Evolutionary conservation across 2,329 filamentous ascomycete species (phyloP), one percentile per base, ranked within the genome.

Genomic region (Colletotrichum orbiculare): DNA sequence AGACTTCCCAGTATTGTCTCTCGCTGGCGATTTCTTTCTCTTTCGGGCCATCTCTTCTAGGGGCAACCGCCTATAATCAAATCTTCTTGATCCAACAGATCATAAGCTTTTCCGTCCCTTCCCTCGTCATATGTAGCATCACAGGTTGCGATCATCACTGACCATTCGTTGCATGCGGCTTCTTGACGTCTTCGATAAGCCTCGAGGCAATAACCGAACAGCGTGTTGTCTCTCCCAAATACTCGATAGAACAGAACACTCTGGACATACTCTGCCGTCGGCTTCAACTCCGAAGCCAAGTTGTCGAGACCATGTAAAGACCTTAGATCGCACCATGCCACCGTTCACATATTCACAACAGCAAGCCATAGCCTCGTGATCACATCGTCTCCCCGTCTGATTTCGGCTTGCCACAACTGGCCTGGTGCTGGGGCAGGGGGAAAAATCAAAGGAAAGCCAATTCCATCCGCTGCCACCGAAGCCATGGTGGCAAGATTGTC

Each of bases 281-380:
- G 25, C 25, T 25, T 25, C 25, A 25, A 41, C 10, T 45, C 41
- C 39, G 41, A 38, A 25, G 34, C 39, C 39, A 41, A 41, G 3
- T 3, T 13, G 13, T 13, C 10, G 39, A 41, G 13, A 41, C 9
- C 10, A 41, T 6, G 9, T 10, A n/a, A 17, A 46, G n/a, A 46
- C 43, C 15, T 11, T 11, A 46, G 9, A 46, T 46, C n/a, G 17
- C 15, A n/a, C 25, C 43, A 33, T n/a, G 15, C 15, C 13, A 34
- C 38, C 47, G 63, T 63, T 63, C 53, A 17, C 60, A 15, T 46
- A 10, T 38, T 53, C 52, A 39, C 57, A 17, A 49, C 50, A 48
- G 41, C 53, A 57, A 62, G 47, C 52, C 53, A 62, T 33, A 9
- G 33, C 58, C 58, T 56, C 63, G 41, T 53, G 47, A 37, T 60